Conservation (phyloP, 106 monocot species). For the Phalaenopsis aphrodite region DNA sequence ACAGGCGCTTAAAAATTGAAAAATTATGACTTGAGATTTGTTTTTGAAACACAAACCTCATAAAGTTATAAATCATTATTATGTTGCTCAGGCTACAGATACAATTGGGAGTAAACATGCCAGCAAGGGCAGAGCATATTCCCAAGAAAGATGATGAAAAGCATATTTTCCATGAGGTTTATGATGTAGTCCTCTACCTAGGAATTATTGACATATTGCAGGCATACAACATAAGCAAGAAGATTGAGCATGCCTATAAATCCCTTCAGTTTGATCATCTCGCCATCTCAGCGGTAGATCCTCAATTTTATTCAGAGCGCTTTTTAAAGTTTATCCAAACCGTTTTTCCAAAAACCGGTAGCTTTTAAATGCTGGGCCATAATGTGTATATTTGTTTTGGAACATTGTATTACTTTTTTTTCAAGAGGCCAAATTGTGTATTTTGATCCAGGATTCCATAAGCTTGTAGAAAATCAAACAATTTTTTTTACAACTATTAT, state of each 20-base stretch:
- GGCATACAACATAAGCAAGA: constrained; percentile 47
- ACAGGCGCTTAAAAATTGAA: no score
- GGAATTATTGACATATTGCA: constrained; percentile 58
- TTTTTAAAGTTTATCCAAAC: constrained; percentile 50
- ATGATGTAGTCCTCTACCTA: constrained; percentile 41
- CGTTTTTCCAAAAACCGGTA: constrained; percentile 29
- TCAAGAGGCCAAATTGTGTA: background rate
- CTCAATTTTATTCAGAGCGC: constrained; percentile 44
- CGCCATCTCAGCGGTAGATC: constrained; percentile 57
- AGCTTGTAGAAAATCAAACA: constrained; percentile 1
- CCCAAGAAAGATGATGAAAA: constrained; percentile 23
- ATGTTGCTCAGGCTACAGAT: constrained; percentile 21
- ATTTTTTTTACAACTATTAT: background rate
- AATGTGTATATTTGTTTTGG: background rate
- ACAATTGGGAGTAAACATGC: constrained; percentile 50
- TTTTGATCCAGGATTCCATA: background rate
- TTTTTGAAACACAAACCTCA: background rate
- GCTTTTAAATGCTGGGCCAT: background rate
- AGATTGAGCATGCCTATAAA: constrained; percentile 56
- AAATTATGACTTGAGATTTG: background rate
- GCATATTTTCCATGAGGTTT: constrained; percentile 28
- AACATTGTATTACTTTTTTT: background rate
- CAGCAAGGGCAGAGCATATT: constrained; percentile 42
- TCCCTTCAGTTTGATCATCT: constrained; percentile 47
- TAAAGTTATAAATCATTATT: background rate